Evolutionary conservation across 2,329 filamentous ascomycete species (phyloP), one percentile per base, ranked within the genome.

Genomic region (Pseudophaeomoniella oleicola): DNA sequence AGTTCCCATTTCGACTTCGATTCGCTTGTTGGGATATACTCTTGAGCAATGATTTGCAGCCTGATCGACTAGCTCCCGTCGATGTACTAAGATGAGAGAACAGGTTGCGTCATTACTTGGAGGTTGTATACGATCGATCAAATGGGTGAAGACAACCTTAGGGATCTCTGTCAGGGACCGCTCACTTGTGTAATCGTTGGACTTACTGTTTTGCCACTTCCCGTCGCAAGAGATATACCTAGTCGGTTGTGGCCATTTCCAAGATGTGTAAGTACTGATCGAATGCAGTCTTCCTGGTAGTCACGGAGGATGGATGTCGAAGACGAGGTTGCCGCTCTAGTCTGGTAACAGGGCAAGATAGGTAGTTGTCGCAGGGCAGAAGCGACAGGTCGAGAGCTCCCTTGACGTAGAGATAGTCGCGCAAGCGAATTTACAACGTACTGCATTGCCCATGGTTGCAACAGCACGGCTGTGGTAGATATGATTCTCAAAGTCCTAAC

Each of bases 231-330:
- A 0, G 87, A 94, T 4, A 94, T 71, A 0, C 86, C 86, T 2
- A 94, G 62, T 4, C 87, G 72, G 50, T 82, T 86, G 45, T 87
- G 75, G 0, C 86, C 86, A 19, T 72, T 59, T 2, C 71, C 55
- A 1, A 93, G 55, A 38, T 85, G 75, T 2, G 67, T 59, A 1
- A 93, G 60, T 3, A 94, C 81, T 0, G 85, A 77, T 50, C 82
- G 74, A 42, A 94, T 92, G 51, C 84, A 92, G 67, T 94, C 85
- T 63, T 90, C 78, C 54, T 94, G 87, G 51, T 94, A 94, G 47
- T 81, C 67, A 46, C 86, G 80, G 30, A 93, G 19, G 12, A 17
- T 19, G 16, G 19, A 6, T 17, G 32, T 17, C 9, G 22, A 6
- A n/a, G 22, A 27, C 22, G 22, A 9, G 6, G 22, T 27, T 9